Evolutionary conservation across 2,329 filamentous ascomycete genomes (phyloP), one percentile per base, ranked within the genome.

Genomic region (Penicillium sp.): DNA sequence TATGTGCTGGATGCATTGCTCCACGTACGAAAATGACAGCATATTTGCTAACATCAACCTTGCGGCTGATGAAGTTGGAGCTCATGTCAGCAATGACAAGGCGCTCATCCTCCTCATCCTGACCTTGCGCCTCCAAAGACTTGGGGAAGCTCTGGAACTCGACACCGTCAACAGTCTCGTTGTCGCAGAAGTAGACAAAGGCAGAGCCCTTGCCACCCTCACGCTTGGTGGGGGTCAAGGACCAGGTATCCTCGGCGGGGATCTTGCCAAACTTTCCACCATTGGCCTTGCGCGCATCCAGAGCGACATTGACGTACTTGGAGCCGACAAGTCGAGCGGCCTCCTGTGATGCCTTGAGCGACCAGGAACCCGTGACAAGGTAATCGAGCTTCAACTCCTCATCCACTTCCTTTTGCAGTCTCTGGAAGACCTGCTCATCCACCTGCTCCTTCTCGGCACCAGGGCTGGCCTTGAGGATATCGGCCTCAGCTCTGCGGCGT

Each of bases 31-130:
- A 97, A 68, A 97, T 88, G 60, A 88, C 78, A 1, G 87, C 88
- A 74, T 88, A 96, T 68, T 94, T 92, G 61, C 78, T 80, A 41
- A 95, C 82, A 27, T 92, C 87, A 20, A 97, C 82, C 56, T 81
- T 82, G 36, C 91, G 80, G 40, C 90, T 91, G 45, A 97, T 84
- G 68, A 97, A 96, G 73, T 97, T 97, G 52, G 90, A 96, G 40
- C 84, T 89, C 89, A 97, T 96, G 72, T 97, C 93, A 17, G 90
- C 91, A 4, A 96, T 87, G 5, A 97, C 88, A 52, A 96, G 83
- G 1, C 86, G 85, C 26, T 85, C 84, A 44, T 86, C 81, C 7
- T 85, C 85, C 43, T 85, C 82, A 1, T 78, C 72, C 6, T 73
- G 72, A 3, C 73, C 73, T 9, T 82, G 84, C 13, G 68, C 59